Evolutionary conservation across 2,329 filamentous ascomycete genomes (phyloP).

Genomic region (Ascochyta pisi): DNA sequence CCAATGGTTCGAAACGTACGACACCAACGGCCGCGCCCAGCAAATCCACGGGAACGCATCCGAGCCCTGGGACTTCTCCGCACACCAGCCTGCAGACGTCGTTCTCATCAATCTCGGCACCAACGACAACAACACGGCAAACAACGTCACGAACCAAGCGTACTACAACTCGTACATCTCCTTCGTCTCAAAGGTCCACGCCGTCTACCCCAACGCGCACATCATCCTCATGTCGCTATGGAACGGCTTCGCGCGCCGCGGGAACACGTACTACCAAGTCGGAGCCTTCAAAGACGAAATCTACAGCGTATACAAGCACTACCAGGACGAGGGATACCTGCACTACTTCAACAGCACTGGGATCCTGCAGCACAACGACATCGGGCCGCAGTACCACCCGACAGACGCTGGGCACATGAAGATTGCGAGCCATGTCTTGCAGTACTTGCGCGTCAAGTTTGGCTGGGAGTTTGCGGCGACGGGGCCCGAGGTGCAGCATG

Average conservation of each 20-base stretch:
- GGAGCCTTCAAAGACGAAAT: conserved; percentile 60
- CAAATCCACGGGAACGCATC: conserved; percentile 51
- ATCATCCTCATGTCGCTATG: conserved; percentile 59
- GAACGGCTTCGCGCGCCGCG: conserved; percentile 60
- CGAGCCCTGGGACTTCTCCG: conserved; percentile 45
- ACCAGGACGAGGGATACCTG: conserved; percentile 60
- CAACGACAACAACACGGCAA: conserved; percentile 27
- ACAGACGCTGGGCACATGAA: conserved; percentile 69
- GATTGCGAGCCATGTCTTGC: conserved; percentile 64
- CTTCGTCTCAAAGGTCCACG: not conserved
- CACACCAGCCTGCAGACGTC: conserved; percentile 49
- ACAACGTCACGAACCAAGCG: too few relatives aligned
- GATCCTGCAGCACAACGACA: conserved; percentile 68
- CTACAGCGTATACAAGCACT: conserved; percentile 59
- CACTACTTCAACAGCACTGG: conserved; percentile 68
- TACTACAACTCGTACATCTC: too few relatives aligned
- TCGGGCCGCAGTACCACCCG: conserved; percentile 63
- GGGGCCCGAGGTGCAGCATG: conserved; percentile 60
- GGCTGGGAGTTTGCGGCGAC: conserved; percentile 63
- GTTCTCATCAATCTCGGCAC: conserved; percentile 57
- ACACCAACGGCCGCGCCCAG: conserved; percentile 58
- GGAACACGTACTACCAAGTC: conserved; percentile 59
- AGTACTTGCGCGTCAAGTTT: conserved; percentile 64
- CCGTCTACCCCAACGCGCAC: conserved; percentile 51
- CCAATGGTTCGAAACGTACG: conserved; percentile 65